Base-by-base conservation (phyloP, 805 yeast species). In the Yamadazyma scolyti region DNA sequence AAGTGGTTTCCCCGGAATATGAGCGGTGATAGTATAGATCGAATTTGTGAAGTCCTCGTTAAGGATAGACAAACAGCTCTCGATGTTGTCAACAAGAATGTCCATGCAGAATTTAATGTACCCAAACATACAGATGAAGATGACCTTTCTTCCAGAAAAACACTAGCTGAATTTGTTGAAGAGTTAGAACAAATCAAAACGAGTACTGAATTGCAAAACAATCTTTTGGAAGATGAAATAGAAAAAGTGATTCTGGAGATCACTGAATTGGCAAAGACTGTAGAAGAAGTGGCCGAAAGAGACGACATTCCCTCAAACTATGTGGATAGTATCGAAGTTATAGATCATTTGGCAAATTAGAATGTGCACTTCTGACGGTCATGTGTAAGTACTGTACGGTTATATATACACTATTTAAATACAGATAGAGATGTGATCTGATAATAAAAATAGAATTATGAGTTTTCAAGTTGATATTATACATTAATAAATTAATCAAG, bases 61-160 rank as follows among this genome's bases (percentile, higher is more conserved):
- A 16, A 31, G 9, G 32, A 28, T 14, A 28, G 41, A 33, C 19
- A 28, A 8, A 20, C 23, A 2, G 20, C 26, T 11, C 9, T 40
- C 14, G 24, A 34, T 5, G 20, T 19, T 2, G 32, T 47, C 3
- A 27, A 38, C 11, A n/a, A 20, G 1, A 37, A 38, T 13, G 49
- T 58, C 5, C 23, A 39, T 1, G 12, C 30, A 1, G 38, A 47
- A 21, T 57, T 55, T 27, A 36, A 52, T n/a, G 30, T 54, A 4
- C 63, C 65, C 46, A 5, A 31, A 29, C 8, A 30, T 9, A n/a
- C 31, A 16, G 11, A 25, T 22, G 31, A 26, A n/a, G 18, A 29
- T 10, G 31, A n/a, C 11, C 6, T 30, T 27, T 29, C 17, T 35
- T 8, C 24, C 24, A 5, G 30, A 25, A 7, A 38, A 30, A n/a